phyloP scores from a whole-genome alignment of 2,329 filamentous ascomycete species.

The Hawksworthiomyces lignivorus region DNA sequence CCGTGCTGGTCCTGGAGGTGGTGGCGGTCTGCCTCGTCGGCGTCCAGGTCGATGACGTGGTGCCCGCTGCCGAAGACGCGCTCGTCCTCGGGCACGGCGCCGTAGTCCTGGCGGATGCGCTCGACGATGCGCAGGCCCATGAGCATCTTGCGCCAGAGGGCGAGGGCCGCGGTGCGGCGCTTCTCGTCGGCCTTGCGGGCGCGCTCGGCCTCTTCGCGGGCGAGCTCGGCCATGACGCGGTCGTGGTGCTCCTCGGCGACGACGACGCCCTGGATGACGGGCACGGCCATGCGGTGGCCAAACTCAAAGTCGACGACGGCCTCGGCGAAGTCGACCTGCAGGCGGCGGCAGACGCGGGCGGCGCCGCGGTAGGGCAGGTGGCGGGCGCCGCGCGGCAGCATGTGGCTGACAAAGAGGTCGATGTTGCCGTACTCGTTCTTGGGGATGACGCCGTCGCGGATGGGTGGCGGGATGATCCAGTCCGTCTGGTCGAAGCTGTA shows the following conservation, averaged over 20 bases:
- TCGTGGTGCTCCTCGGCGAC: slow-evolving; percentile 74
- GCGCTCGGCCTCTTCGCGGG: slow-evolving; percentile 67
- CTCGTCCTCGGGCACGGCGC: slow-evolving; percentile 45
- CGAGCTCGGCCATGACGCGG: slow-evolving; percentile 68
- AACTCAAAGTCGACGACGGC: slow-evolving; percentile 97
- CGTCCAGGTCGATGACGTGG: slow-evolving; percentile 17
- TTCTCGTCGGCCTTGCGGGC: slow-evolving; percentile 77
- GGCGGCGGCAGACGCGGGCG: slow-evolving; percentile 70
- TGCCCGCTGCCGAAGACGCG: slow-evolving; percentile 43
- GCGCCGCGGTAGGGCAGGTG: slow-evolving; percentile 76
- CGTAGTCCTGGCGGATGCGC: slow-evolving; percentile 69
- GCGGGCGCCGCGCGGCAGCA: slow-evolving; percentile 74
- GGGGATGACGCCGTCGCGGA: slow-evolving; percentile 76
- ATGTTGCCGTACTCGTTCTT: slow-evolving; percentile 97
- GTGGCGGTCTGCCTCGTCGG: slow-evolving; percentile 14
- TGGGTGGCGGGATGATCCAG: slow-evolving; percentile 88
- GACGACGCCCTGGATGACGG: slow-evolving; percentile 84
- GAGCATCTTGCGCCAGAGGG: slow-evolving; percentile 78
- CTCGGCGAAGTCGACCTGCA: slow-evolving; percentile 85
- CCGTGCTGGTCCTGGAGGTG: slow-evolving; percentile 9
- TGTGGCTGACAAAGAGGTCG: slow-evolving; percentile 86
- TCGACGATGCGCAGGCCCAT: slow-evolving; percentile 78
- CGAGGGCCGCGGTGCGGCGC: slow-evolving; percentile 62
- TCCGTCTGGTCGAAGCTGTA: slow-evolving; percentile 83
- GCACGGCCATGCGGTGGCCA: slow-evolving; percentile 86